Evolutionary conservation across 768 basidiomycete genomes (phyloP).

Genomic region (Podaxis sp.): DNA sequence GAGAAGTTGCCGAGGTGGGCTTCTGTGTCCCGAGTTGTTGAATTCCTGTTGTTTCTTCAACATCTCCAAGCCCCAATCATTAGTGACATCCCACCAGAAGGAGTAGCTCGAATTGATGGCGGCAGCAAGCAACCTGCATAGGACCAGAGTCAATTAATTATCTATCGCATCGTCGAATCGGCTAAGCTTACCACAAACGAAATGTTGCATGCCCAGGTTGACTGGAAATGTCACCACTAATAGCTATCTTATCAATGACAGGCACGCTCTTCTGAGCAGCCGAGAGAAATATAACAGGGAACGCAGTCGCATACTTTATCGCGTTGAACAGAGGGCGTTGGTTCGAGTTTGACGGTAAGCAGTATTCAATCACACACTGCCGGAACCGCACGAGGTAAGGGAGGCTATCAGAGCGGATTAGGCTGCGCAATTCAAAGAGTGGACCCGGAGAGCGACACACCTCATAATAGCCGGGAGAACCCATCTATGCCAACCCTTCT

Average conservation of each 20-base stretch:
- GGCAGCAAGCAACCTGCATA: constrained; percentile 75
- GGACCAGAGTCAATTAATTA: constrained; percentile 11
- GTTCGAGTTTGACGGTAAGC: constrained; percentile 56
- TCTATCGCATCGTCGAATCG: background rate
- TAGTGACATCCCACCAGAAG: constrained; percentile 99
- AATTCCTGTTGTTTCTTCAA: constrained; percentile 38
- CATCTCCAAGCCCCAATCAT: constrained; percentile 93
- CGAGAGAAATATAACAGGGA: constrained; percentile 93
- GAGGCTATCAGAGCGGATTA: constrained; percentile 40
- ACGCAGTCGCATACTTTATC: constrained; percentile 93
- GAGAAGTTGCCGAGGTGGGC: constrained; percentile 42
- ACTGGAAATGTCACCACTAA: constrained; percentile 39
- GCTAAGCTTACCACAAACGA: constrained; percentile 65
- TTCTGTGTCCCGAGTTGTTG: constrained; percentile 25
- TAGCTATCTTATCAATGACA: constrained; percentile 51
- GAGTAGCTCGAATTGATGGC: constrained; percentile 90
- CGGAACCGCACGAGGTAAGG: constrained; percentile 91
- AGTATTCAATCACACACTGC: constrained; percentile 91
- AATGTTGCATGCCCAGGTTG: constrained; percentile 74
- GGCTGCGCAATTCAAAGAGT: constrained; percentile 1
- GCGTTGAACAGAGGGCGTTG: constrained; percentile 85
- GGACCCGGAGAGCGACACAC: constrained; percentile 37
- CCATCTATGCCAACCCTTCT: constrained; percentile 68
- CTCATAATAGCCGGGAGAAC: constrained; percentile 85
- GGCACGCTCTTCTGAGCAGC: constrained; percentile 81